Evolutionary conservation across 345 rosid species (phyloP).

Genomic region (Gossypium herbaceum): DNA sequence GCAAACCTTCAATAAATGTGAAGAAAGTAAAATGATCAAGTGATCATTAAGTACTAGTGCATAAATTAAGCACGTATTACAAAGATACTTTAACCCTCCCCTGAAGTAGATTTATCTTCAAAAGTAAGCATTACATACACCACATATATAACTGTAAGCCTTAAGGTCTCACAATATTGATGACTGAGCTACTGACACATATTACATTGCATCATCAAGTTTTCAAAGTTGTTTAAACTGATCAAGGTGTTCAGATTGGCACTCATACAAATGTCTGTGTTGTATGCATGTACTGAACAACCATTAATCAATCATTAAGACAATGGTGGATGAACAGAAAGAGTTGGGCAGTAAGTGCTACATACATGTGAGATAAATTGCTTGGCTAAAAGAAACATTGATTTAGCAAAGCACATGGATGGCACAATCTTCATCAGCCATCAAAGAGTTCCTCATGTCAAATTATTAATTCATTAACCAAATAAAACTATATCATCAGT

Average conservation of each 20-base stretch:
- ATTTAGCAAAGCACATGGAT: not conserved
- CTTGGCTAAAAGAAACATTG: not conserved
- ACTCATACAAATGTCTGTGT: not conserved
- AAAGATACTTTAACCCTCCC: not conserved
- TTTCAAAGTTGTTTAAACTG: not conserved
- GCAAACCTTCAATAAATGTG: slow-evolving; percentile 50
- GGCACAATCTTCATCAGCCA: not conserved
- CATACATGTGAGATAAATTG: not conserved
- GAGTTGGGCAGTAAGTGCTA: not conserved
- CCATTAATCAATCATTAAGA: not conserved
- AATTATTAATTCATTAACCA: not conserved
- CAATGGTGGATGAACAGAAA: not conserved
- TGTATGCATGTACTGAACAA: not conserved
- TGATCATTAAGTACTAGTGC: not conserved
- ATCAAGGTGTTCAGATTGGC: not conserved
- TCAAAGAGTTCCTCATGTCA: not conserved
- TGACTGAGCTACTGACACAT: not conserved
- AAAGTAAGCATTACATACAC: not conserved
- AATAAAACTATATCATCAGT: not conserved
- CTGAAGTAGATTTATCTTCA: not conserved
- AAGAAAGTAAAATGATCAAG: slow-evolving; percentile 7
- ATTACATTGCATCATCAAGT: not conserved
- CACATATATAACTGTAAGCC: not conserved
- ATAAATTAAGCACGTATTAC: not conserved
- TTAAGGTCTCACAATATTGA: not conserved